Base-by-base conservation (phyloP, 2,329 filamentous ascomycete genomes). In the Colletotrichum nymphaeae region DNA sequence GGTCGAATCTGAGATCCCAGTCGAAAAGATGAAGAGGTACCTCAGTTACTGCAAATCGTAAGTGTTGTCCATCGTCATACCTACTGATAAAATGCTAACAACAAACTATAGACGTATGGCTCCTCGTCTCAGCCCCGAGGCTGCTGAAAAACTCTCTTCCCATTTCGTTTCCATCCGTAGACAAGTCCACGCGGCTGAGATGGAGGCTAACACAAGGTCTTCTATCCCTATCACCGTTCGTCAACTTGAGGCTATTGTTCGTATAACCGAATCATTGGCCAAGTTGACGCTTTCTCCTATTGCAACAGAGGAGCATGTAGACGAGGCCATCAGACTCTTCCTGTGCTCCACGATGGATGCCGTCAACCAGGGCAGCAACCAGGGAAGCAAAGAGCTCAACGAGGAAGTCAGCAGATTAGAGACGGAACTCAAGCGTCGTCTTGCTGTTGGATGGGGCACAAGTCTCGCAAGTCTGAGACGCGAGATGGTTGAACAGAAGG, bases 151-250 rank as follows among this genome's bases (percentile, higher is more conserved):
- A 84, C 91, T 99, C 16, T 97, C 95, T 0, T 98, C 95, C 1
- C 96, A 99, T 84, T 99, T 99, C 79, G 97, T 99, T 74, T 95
- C 94, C 75, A 98, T 99, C 82, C 92, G 97, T 72, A 93, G 94
- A 75, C 96, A 98, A 84, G 95, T 99, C 7, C 96, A 98, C 82
- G 93, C 94, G 28, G 93, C 94, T 1, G 97, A 99, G 82, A 88
- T 97, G 57, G 94, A 97, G 79, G 93, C 95, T 75, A 97, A 98
- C 82, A 89, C 93, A 53, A 93, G 97, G 22, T 97, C 94, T 7
- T 97, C 94, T 24, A 98, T 99, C 78, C 97, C 97, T 64, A 99
- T 99, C 83, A 99, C 97, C 0, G 94, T 99, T 64, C 95, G 97
- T 82, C 97, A 99, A 82, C 90, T 99, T 6, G 97, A 99, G 84